phyloP scores from a whole-genome alignment of 164 flowering plant genomes.

The Macadamia tetraphylla region DNA sequence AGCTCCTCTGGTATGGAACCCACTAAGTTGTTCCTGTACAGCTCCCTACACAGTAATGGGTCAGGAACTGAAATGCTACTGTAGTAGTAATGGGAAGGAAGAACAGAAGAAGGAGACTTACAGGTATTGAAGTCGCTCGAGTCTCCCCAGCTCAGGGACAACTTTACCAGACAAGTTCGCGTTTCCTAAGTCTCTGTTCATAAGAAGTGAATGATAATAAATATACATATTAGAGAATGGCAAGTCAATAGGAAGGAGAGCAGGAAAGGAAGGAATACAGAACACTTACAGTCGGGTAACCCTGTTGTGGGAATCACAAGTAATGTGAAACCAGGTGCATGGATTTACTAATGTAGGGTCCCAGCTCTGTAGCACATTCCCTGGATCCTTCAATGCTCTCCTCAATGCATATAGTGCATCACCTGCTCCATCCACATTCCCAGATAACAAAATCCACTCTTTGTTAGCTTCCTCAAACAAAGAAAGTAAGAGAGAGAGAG shows the following conservation, averaged over 20 bases:
- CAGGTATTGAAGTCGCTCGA: conserved; percentile 65
- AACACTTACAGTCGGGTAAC: conserved; percentile 60
- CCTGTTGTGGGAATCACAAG: conserved; percentile 51
- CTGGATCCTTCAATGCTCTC: conserved; percentile 57
- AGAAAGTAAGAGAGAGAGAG: conserved; percentile 1
- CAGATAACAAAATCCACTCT: background rate
- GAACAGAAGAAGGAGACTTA: conserved; percentile 22
- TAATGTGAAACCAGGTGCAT: conserved; percentile 81
- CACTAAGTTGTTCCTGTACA: conserved; percentile 61
- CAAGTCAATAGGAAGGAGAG: too few species aligned
- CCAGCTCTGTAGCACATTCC: conserved; percentile 65
- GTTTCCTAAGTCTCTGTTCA: conserved; percentile 72
- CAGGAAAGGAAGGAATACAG: background rate
- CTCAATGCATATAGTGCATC: conserved; percentile 68
- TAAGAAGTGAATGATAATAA: background rate
- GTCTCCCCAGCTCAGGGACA: conserved; percentile 67
- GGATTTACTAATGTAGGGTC: conserved; percentile 80
- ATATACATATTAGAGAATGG: too few species aligned
- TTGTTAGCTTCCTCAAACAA: background rate
- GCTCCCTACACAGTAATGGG: conserved; percentile 39
- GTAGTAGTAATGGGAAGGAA: too few species aligned
- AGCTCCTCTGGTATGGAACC: conserved; percentile 65
- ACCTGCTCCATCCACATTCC: conserved; percentile 27
- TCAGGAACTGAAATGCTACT: too few species aligned
- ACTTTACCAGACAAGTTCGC: conserved; percentile 63